Conservation (phyloP, 1,284 basidiomycete species). For the Polyporus tsugae region DNA sequence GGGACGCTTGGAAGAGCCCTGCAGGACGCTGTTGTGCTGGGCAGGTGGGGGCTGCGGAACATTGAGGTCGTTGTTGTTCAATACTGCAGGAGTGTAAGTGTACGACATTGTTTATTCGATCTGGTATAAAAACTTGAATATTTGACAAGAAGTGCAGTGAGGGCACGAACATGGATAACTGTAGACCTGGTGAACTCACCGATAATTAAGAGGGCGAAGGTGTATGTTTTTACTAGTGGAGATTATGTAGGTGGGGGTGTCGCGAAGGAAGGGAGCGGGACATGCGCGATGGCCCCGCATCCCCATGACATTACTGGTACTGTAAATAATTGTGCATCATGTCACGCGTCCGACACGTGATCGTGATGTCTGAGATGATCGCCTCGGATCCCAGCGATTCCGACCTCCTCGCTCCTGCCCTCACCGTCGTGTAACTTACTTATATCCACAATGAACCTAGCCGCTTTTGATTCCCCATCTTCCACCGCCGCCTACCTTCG, state of each 20-base stretch:
- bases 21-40: background rate
- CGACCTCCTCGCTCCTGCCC: background rate
- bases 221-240: background rate
- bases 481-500: constrained; percentile 78
- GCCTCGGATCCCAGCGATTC: no score
- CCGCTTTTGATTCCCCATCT: constrained; percentile 36
- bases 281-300: background rate
- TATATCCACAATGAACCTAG: constrained; percentile 21
- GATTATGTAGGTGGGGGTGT: background rate
- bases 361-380: constrained; percentile 1
- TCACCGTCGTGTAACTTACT: background rate
- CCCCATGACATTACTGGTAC: no score
- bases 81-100: background rate
- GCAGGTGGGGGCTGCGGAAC: background rate
- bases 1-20: background rate
- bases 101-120: background rate
- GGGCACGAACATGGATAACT: background rate
- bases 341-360: constrained; percentile 3
- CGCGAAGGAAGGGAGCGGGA: background rate
- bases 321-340: no score
- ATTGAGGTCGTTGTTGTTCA: background rate
- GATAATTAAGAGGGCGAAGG: background rate
- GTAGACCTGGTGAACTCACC: background rate
- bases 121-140: background rate
- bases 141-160: background rate